These are phyloP conservation scores for Aspergillus cristatus DNA, from an alignment of 495 filamentous ascomycete species.

Conservation along the genomic window DNA sequence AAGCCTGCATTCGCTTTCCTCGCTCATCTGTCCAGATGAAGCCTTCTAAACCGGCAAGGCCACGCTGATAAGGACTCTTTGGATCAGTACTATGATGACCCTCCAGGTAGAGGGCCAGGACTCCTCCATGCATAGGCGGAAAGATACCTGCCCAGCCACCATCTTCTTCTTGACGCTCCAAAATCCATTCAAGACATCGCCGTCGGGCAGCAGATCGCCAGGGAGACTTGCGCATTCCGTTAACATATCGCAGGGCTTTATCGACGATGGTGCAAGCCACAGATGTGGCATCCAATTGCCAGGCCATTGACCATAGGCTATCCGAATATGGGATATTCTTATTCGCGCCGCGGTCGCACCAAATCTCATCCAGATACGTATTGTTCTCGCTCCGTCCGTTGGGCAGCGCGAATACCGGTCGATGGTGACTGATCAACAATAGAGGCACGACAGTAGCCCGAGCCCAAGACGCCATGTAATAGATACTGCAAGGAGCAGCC, in stretches of 20 bases:
- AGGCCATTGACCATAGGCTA: slow-evolving; percentile 3
- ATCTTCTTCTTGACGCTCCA: slow-evolving; percentile 19
- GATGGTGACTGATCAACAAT: slow-evolving; percentile 24
- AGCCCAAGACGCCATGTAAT: slow-evolving; percentile 28
- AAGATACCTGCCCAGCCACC: slow-evolving; percentile 25
- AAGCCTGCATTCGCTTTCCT: slow-evolving; percentile 16
- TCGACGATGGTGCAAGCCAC: slow-evolving; percentile 20
- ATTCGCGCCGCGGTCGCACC: slow-evolving; percentile 13
- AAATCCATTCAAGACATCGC: slow-evolving; percentile 18
- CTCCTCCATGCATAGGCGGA: slow-evolving; percentile 19
- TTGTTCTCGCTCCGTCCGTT: slow-evolving; percentile 21
- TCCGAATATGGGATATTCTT: slow-evolving; percentile 22
- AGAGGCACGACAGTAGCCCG: slow-evolving; percentile 27
- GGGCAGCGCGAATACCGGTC: slow-evolving; percentile 26
- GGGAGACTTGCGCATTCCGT: slow-evolving; percentile 10
- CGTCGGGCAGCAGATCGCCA: slow-evolving; percentile 7
- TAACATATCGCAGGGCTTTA: slow-evolving; percentile 10
- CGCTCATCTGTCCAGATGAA: slow-evolving; percentile 15
- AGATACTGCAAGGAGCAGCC: slow-evolving; percentile 26
- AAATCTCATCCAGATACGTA: slow-evolving; percentile 31
- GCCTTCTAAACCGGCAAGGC: slow-evolving; percentile 17
- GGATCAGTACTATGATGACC: slow-evolving; percentile 11
- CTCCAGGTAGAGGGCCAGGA: slow-evolving; percentile 21
- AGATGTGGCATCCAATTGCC: slow-evolving; percentile 7
- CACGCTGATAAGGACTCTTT: slow-evolving; percentile 1